Conservation (phyloP, 2,329 filamentous ascomycete species). For the Apiospora sp. region DNA sequence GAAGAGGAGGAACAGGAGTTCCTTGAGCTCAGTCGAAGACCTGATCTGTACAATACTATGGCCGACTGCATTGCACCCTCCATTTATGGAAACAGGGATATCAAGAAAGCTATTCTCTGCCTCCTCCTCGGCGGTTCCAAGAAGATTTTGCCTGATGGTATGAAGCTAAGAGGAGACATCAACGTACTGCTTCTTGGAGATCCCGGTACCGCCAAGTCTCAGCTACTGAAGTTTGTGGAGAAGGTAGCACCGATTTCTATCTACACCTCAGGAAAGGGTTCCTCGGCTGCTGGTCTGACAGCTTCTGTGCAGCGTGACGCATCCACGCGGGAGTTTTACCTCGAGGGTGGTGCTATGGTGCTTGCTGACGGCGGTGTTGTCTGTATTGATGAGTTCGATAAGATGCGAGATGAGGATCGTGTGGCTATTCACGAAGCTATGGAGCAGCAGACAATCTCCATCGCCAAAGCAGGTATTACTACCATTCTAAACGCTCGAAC, state of each 20-base stretch:
- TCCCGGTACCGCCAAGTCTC: conserved; percentile 97
- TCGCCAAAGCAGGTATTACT: conserved; percentile 97
- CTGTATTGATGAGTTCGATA: conserved; percentile 99
- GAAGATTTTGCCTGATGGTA: conserved; percentile 96
- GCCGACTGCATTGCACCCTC: conserved; percentile 94
- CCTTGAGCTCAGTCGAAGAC: conserved; percentile 84
- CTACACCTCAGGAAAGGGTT: conserved; percentile 98
- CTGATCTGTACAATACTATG: conserved; percentile 92
- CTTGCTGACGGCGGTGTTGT: conserved; percentile 96
- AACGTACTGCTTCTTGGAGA: conserved; percentile 97
- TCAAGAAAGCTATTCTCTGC: conserved; percentile 97
- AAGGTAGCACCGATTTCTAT: conserved; percentile 96
- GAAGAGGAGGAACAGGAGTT: conserved; percentile 99
- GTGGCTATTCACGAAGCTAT: conserved; percentile 99
- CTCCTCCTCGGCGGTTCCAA: conserved; percentile 94
- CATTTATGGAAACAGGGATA: conserved; percentile 94
- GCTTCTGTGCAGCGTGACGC: conserved; percentile 95
- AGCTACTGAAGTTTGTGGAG: conserved; percentile 96
- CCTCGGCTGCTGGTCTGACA: conserved; percentile 95
- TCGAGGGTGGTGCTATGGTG: conserved; percentile 98
- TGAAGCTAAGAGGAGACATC: conserved; percentile 97
- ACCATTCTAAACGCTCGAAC: conserved; percentile 97
- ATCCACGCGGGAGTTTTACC: conserved; percentile 92
- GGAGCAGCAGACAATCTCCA: conserved; percentile 99
- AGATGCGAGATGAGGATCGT: conserved; percentile 98